Evolutionary conservation across 495 filamentous ascomycete species (phyloP), one percentile per base, ranked within the genome.

Genomic region (Opeltia flavorubescens): DNA sequence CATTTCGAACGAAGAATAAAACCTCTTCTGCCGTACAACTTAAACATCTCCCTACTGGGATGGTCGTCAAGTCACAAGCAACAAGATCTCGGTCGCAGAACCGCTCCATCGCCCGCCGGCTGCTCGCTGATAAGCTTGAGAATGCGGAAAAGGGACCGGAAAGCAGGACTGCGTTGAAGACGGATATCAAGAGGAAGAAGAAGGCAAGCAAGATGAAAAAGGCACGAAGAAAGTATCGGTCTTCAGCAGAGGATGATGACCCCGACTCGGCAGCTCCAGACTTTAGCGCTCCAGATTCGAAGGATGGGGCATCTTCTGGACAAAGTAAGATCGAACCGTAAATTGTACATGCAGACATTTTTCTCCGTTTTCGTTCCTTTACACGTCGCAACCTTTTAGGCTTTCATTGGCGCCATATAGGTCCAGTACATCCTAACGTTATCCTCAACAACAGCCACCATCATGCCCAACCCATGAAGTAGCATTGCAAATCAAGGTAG

Each of bases 1-100:
- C n/a, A n/a, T n/a, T n/a, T n/a, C 20, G 1, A 13, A 9, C 5
- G 29, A 45, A 89, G 84, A 98, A 98, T 67, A 98, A 98, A 81
- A 96, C 91, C 20, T 80, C 78, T 52, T 95, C 86, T 7, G 91
- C 91, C 39, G 91, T 96, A 31, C 93, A 98, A 58, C 72, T 98
- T 23, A 89, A 78, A 47, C 91, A 98, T 65, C 64, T 84, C 18
- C 86, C 89, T 12, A 89, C 87, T 7, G 89, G 89, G 41, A 65
- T 94, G 24, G 88, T 95, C 20, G 68, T 96, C 9, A 98, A 98
- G 62, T 88, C 72, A 33, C 91, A 98, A 63, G 86, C 79, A 5
- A 95, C 93, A 4, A 80, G 91, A 17, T 91, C 84, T 0, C 78
- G 85, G 28, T 70, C 71, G 23, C 87, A 95, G 64, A 98, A 98